A percentile compares a stretch with the other conserved stretches of the same genome.
Conservation (phyloP, 202 grass and related monocot species). For the Dendrocalamus latiflorus region DNA sequence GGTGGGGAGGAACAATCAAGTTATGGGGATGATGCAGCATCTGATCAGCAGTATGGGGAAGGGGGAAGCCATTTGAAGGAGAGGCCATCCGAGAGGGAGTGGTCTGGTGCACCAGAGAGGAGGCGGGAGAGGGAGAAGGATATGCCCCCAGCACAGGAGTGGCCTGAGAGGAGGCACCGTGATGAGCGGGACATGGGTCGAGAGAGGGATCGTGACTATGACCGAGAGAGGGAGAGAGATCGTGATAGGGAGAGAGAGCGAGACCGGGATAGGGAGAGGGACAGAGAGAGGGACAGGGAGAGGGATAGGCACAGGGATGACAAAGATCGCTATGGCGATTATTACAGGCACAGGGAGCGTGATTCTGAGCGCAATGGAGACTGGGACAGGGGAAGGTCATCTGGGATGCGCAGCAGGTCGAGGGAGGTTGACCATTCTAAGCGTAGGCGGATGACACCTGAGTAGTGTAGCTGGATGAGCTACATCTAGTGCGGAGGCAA, state of each 20-base stretch:
- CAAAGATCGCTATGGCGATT: too few species aligned
- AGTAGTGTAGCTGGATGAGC: constrained; percentile 27
- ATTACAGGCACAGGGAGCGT: too few species aligned
- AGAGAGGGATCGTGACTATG: constrained; percentile 50
- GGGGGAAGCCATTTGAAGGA: constrained; percentile 60
- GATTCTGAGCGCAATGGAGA: constrained; percentile 47
- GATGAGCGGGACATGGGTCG: constrained; percentile 46
- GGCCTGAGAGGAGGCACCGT: constrained; percentile 47
- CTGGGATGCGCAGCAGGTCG: constrained; percentile 56
- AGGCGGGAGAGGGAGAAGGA: constrained; percentile 47
- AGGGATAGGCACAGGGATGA: too few species aligned
- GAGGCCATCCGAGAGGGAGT: constrained; percentile 41
- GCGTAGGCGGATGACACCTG: constrained; percentile 48
- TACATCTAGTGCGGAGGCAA: constrained; percentile 24
- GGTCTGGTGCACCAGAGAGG: constrained; percentile 44
- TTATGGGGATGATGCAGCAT: constrained; percentile 71
- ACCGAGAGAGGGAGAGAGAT: constrained; percentile 52
- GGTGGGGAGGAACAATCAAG: constrained; percentile 61
- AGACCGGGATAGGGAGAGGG: constrained; percentile 49
- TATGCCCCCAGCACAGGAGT: constrained; percentile 41
- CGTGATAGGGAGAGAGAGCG: constrained; percentile 47
- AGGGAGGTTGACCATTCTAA: constrained; percentile 63
- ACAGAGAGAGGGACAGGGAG: too few species aligned
- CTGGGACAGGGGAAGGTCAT: constrained; percentile 58
- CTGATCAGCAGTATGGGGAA: constrained; percentile 63